phyloP scores from a whole-genome alignment of 2,329 filamentous ascomycete species.

The Nigrospora sphaerica region DNA sequence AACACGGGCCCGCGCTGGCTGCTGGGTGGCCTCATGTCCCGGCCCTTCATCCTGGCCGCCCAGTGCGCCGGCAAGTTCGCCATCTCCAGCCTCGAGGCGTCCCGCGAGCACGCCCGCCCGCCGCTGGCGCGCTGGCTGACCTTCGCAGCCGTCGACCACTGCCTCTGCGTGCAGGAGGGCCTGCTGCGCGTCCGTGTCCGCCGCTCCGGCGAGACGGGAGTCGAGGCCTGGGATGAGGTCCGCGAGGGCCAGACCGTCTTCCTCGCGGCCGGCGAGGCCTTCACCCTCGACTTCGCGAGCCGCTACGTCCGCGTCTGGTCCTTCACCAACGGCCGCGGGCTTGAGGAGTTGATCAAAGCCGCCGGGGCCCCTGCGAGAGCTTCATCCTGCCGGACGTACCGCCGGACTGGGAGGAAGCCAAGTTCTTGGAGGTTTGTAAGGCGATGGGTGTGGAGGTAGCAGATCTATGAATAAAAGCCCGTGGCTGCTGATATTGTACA shows the following conservation, averaged over 20 bases:
- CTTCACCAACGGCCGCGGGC: constrained; percentile 41
- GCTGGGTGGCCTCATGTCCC: constrained; percentile 34
- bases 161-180: constrained; percentile 41
- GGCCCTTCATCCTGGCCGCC: constrained; percentile 39
- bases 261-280: constrained; percentile 36
- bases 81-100: constrained; percentile 45
- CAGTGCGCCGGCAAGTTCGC: constrained; percentile 42
- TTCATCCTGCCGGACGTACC: constrained; percentile 34
- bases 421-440: too few relatives aligned
- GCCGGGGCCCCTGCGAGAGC: constrained; percentile 25
- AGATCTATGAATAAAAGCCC: too few relatives aligned
- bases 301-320: constrained; percentile 38
- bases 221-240: constrained; percentile 22
- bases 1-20: constrained; percentile 41
- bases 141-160: constrained; percentile 43
- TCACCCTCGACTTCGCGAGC: constrained; percentile 35
- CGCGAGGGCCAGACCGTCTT: constrained; percentile 41
- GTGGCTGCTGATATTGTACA: too few relatives aligned
- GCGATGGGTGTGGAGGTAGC: too few relatives aligned
- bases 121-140: constrained; percentile 29
- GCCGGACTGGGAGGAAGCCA: too few relatives aligned
- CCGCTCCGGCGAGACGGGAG: constrained; percentile 13
- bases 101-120: constrained; percentile 25
- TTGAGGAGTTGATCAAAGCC: constrained; percentile 35
- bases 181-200: constrained; percentile 30